Conservation (phyloP, 2,329 filamentous ascomycete genomes). For the Colletotrichum plurivorum region DNA sequence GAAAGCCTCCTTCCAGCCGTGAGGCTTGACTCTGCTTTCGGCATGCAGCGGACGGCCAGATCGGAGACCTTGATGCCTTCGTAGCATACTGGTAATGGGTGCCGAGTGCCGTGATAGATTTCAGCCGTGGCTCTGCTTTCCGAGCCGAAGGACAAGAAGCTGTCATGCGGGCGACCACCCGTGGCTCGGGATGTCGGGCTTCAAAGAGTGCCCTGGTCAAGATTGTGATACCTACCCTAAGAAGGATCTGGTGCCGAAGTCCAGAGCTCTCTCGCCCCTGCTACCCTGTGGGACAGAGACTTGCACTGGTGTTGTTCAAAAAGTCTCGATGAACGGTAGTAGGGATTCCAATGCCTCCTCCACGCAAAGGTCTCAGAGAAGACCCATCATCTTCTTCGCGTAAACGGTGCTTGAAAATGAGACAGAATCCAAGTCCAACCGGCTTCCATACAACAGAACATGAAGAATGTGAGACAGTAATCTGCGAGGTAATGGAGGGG, state of each 20-base stretch:
- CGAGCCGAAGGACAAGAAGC: too few relatives aligned
- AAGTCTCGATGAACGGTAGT: not conserved
- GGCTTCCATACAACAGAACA: not conserved
- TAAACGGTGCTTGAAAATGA: not conserved
- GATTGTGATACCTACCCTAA: too few relatives aligned
- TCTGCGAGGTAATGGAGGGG: not conserved
- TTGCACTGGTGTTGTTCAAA: constrained; percentile 5
- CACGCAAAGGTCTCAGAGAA: constrained; percentile 13
- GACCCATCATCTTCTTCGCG: not conserved
- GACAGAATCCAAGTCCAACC: not conserved
- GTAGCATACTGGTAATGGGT: not conserved
- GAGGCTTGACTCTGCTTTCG: constrained; percentile 11
- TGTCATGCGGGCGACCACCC: too few relatives aligned
- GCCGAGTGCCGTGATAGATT: not conserved
- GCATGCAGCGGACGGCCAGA: not conserved
- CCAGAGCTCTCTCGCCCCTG: not conserved
- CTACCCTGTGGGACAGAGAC: not conserved
- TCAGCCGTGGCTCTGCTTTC: not conserved
- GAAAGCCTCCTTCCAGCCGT: not conserved
- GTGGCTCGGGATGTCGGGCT: too few relatives aligned
- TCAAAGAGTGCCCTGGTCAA: too few relatives aligned
- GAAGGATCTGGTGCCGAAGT: not conserved
- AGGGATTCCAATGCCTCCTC: not conserved
- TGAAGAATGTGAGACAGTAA: constrained; percentile 1
- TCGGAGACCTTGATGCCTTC: not conserved